Evolutionary conservation across 495 filamentous ascomycete genomes (phyloP).

Genomic region (Thermochaetoides thermophila): DNA sequence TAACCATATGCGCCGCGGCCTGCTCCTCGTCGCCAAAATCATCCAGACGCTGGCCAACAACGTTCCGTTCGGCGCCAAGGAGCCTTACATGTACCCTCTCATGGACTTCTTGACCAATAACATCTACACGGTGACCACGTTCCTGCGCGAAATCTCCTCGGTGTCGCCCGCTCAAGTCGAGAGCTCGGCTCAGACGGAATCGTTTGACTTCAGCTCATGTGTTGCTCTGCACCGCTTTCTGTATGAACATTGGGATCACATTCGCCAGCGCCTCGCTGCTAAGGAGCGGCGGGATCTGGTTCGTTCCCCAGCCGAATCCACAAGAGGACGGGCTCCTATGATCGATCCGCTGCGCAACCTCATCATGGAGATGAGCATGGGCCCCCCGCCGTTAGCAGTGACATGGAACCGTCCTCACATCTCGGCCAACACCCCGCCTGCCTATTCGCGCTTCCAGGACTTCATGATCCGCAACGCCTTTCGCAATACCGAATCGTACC

Average conservation of each 20-base stretch:
- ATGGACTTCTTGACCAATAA: constrained; percentile 50
- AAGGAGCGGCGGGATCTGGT: constrained; percentile 38
- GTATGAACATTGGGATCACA: constrained; percentile 54
- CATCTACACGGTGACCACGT: constrained; percentile 47
- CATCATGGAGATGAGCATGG: constrained; percentile 46
- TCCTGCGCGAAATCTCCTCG: constrained; percentile 48
- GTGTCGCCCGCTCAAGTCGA: constrained; percentile 15
- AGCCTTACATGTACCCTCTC: constrained; percentile 52
- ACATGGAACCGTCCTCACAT: constrained; percentile 48
- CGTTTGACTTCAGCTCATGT: constrained; percentile 52
- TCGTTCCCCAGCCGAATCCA: constrained; percentile 34
- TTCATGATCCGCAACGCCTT: constrained; percentile 55
- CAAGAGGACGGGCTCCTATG: constrained; percentile 29
- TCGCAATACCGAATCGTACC: constrained; percentile 41
- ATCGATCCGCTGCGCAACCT: constrained; percentile 39
- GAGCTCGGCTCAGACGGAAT: constrained; percentile 26
- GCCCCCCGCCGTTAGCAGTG: constrained; percentile 47
- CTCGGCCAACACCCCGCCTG: constrained; percentile 39
- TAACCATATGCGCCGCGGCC: constrained; percentile 49
- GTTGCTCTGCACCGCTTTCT: constrained; percentile 50
- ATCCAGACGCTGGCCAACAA: constrained; percentile 57
- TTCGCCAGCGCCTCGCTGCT: constrained; percentile 44
- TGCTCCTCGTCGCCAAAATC: constrained; percentile 52
- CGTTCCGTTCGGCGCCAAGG: constrained; percentile 54
- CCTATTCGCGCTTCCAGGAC: constrained; percentile 51